Base-by-base conservation (phyloP, 2,329 filamentous ascomycete species). In the Pyricularia grisea region DNA sequence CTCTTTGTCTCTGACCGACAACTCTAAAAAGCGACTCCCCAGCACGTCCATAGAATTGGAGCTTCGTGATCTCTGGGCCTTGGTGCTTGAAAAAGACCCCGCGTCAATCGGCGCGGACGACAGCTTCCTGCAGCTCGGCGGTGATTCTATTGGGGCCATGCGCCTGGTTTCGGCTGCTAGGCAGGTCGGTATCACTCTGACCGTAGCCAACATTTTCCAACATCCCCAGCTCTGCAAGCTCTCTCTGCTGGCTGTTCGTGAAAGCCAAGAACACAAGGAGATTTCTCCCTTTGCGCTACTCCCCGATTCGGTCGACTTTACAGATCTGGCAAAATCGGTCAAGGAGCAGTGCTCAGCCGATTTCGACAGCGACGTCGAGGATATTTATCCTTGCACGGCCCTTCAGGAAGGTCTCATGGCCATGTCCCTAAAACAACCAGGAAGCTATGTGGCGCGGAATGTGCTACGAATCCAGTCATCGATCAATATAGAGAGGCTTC, bases 361-460 rank as follows among this genome's bases (percentile, higher is more conserved):
- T 12, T 30, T 28, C 10, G 64, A 69, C 28, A 25, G 23, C 23
- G 36, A 58, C 27, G 65, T 50, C 28, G 65, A 25, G 3, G 74
- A 75, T 58, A 72, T 73, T 0, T 75, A 72, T 65, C 72, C 73
- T 12, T 71, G 71, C 14, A 76, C 74, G 0, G 68, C 73, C 0
- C 71, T 76, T 30, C 74, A 75, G 63, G 74, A 74, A 25, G 68
- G 63, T 20, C 23, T 66, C 12, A 70, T 74, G 60, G 30, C 75
- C 2, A 70, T 71, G 31, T 50, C 64, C n/a, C 27, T 65, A 0
- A 70, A 68, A 31, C 68, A 67, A 11, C 31, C 58, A n/a, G 33
- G 27, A 14, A 23, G 70, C 25, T 69, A 72, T 69, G 2, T 74
- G 73, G 67, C 70, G 66, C 1, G 65, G 72, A 14, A 36, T 67